Evolutionary conservation across 1,139 yeast species (phyloP), one percentile per base, ranked within the genome.

Genomic region (Taphrina deformans): DNA sequence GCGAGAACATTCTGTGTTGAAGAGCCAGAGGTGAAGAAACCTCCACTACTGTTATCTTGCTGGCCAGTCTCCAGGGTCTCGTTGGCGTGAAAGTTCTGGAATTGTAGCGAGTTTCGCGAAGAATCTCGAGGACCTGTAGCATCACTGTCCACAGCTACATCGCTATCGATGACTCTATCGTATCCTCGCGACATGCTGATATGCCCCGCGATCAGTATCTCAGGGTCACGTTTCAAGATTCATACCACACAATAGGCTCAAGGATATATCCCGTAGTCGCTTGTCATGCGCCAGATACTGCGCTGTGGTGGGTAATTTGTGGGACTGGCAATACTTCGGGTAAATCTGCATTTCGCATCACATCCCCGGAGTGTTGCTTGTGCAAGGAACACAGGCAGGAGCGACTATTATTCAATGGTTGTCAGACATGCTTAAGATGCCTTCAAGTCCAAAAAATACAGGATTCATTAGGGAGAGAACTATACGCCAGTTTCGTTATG

Each of bases 1-100:
- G 65, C 52, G 10, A 68, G 66, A 41, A 61, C 64, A 24, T 61
- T 58, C 38, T 65, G 24, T 60, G 23, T 16, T 7, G 55, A 45
- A 12, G 44, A 31, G 3, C 27, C 45, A 12, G 33, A 23, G 18
- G 12, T 24, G 27, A 59, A 59, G 51, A 50, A 40, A 14, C 63
- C 63, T 10, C 61, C 51, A 3, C 52, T 26, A 14, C 26, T 26
- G 16, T 21, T 9, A 10, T 27, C 56, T 12, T 52, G n/a, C 10
- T 35, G 33, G 5, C 63, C 63, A 16, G 63, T 9, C 27, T 59
- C 63, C 27, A 59, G 27, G 14, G 56, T 38, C 40, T 59, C 63
- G 16, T 59, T 59, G n/a, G 63, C 55, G 18, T 59, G 63, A 14
- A 59, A 59, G 10, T 51, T 48, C 16, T 59, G 63, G 29, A 59